Percentiles rank a stretch among this genome's conserved stretches.
These are phyloP conservation scores for Claviceps africana DNA, from an alignment of 2,329 filamentous ascomycete genomes.

Conservation along the genomic window DNA sequence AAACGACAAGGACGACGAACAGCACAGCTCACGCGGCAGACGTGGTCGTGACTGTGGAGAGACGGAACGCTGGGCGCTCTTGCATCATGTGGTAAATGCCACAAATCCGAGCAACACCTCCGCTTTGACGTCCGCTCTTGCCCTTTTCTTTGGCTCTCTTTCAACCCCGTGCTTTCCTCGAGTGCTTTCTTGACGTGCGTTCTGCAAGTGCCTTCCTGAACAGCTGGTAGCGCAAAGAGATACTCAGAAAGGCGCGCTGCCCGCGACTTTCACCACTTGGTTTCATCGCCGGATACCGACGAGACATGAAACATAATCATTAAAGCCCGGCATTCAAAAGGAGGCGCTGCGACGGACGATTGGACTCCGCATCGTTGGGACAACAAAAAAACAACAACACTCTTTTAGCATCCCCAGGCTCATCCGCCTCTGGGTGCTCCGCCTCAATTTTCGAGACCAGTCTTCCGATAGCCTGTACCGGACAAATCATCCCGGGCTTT, in stretches of 20 bases:
- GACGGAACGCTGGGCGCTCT: not conserved
- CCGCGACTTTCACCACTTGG: not conserved
- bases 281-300: not conserved
- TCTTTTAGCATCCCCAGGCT: not conserved
- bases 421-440: not conserved
- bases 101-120: conserved; percentile 2
- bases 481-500: not conserved
- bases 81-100: conserved; percentile 7
- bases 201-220: not conserved
- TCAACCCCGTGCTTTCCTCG: not conserved
- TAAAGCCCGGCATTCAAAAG: conserved; percentile 2
- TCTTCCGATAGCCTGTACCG: not conserved
- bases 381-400: not conserved
- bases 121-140: conserved; percentile 1
- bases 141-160: not conserved
- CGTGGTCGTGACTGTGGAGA: not conserved
- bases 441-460: not conserved
- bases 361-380: not conserved
- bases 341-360: not conserved
- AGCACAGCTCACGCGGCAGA: conserved; percentile 2
- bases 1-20: conserved; percentile 3
- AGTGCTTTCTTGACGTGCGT: not conserved
- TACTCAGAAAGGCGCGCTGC: not conserved
- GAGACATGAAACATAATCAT: conserved; percentile 6
- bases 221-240: not conserved